A percentile compares a stretch with the other conserved stretches of the same genome.
These are phyloP conservation scores for Davidsoniella australis DNA, from an alignment of 2,329 filamentous ascomycete genomes.

Conservation along the genomic window DNA sequence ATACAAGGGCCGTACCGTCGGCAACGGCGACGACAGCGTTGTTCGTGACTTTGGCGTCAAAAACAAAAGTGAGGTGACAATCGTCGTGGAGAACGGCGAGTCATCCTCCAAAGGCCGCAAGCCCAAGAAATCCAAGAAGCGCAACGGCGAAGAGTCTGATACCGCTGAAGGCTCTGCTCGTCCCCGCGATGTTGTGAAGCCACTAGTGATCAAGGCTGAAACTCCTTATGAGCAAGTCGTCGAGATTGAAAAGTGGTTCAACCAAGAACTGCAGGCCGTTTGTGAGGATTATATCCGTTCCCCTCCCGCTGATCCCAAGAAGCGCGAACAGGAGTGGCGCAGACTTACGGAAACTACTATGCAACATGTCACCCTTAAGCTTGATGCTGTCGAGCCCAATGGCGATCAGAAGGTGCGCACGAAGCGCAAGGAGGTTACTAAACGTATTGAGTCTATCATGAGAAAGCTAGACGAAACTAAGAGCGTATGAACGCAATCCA, in stretches of 20 bases:
- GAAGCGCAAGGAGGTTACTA: conserved; percentile 56
- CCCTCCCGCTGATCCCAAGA: conserved; percentile 49
- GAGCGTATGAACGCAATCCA: conserved; percentile 7
- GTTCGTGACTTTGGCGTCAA: conserved; percentile 45
- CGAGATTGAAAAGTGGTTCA: conserved; percentile 47
- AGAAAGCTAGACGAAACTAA: conserved; percentile 41
- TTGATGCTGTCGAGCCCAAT: conserved; percentile 59
- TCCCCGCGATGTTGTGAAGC: neutral
- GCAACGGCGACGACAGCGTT: conserved; percentile 22
- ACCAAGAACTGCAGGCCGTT: conserved; percentile 44
- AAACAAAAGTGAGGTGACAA: conserved; percentile 41
- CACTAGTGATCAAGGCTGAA: neutral
- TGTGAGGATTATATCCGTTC: conserved; percentile 42
- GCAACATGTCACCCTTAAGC: conserved; percentile 58
- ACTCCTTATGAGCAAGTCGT: conserved; percentile 44
- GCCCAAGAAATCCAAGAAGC: conserved; percentile 25
- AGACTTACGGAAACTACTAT: conserved; percentile 60
- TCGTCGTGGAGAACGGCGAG: neutral
- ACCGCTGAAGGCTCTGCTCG: neutral
- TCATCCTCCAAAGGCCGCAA: conserved; percentile 22
- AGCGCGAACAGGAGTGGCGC: conserved; percentile 57
- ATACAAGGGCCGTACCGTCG: conserved; percentile 33
- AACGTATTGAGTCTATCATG: conserved; percentile 49
- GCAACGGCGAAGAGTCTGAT: conserved; percentile 16
- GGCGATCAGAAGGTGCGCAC: conserved; percentile 48